Evolutionary conservation across 805 yeast genomes (phyloP), one percentile per base, ranked within the genome.

Genomic region (Yamadazyma sp.): DNA sequence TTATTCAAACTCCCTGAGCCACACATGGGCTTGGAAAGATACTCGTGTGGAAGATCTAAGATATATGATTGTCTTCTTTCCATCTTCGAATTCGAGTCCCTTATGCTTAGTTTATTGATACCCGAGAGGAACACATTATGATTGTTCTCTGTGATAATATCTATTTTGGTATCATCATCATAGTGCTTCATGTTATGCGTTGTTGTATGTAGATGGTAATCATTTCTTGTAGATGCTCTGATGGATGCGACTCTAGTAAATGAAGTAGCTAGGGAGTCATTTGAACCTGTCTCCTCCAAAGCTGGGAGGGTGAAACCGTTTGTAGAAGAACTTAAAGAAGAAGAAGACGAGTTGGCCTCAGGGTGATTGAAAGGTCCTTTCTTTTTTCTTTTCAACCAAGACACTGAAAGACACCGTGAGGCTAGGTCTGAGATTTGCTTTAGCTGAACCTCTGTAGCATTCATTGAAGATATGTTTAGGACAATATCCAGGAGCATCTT

Each of bases 401-500:
- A 47, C 5, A 65, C 53, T 1, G 55, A 37, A 35, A 64, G 44
- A 37, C 73, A 66, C 35, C 58, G 56, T 4, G 48, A 38, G 1
- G 73, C 67, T 18, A 66, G 47, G 33, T 59, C 62, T 8, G 57
- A 49, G 10, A 66, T 58, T 8, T 45, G 45, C 16, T 47, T 53
- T 5, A 55, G 46, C 15, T 28, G 18, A 3, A 27, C 18, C 11
- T 26, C 35, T n/a, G 14, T 13, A 12, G 32, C 15, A n/a, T 30
- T 2, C 13, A 10, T 14, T 17, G 13, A 3, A 9, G 41, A 32
- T 3, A 32, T 22, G 13, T 24, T 38, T 30, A 28, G 37, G 7
- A 28, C 57, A 8, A 86, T 60, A 49, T 75, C 72, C 7, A 62
- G 55, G 29, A 88, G 61, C 6, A 82, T 59, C 5, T 72, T 70